These are phyloP conservation scores for Synura sp. DNA, from an alignment of 352 stramenopile species.

Conservation along the genomic window DNA sequence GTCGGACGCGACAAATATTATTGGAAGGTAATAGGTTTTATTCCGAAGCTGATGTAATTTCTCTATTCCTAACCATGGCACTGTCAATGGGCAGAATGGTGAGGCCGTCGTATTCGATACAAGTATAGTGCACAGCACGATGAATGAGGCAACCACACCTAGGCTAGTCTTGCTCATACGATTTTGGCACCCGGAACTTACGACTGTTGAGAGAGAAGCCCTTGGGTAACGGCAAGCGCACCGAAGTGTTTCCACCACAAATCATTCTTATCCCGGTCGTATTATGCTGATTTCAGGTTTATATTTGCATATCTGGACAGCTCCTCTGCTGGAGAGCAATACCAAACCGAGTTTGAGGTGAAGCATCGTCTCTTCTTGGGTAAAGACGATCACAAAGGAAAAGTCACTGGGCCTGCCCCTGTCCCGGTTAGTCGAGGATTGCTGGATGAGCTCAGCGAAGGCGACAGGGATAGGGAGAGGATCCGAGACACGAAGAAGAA, in stretches of 20 bases:
- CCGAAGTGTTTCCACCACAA: too few relatives aligned
- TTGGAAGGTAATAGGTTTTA: too few relatives aligned
- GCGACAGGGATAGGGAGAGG: too few relatives aligned
- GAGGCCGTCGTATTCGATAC: not conserved
- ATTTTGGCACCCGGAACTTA: slow-evolving; percentile 50
- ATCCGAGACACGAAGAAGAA: too few relatives aligned
- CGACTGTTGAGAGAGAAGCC: slow-evolving; percentile 43
- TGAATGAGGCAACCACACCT: not conserved
- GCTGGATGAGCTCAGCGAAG: too few relatives aligned
- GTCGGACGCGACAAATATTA: slow-evolving; percentile 46
- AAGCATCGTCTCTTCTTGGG: too few relatives aligned
- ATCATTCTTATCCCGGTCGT: not conserved
- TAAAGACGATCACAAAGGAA: too few relatives aligned
- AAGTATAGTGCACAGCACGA: not conserved
- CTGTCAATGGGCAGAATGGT: too few relatives aligned
- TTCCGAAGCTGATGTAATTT: too few relatives aligned
- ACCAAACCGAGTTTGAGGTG: not conserved
- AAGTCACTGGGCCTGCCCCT: too few relatives aligned
- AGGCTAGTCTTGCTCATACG: slow-evolving; percentile 46
- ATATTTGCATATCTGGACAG: not conserved
- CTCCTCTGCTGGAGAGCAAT: not conserved
- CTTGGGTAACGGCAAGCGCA: slow-evolving; percentile 48
- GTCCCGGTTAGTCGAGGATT: too few relatives aligned
- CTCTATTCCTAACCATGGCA: too few relatives aligned
- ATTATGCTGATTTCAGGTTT: not conserved